phyloP scores from a whole-genome alignment of 2,329 filamentous ascomycete genomes.

The Exophiala dermatitidis region DNA sequence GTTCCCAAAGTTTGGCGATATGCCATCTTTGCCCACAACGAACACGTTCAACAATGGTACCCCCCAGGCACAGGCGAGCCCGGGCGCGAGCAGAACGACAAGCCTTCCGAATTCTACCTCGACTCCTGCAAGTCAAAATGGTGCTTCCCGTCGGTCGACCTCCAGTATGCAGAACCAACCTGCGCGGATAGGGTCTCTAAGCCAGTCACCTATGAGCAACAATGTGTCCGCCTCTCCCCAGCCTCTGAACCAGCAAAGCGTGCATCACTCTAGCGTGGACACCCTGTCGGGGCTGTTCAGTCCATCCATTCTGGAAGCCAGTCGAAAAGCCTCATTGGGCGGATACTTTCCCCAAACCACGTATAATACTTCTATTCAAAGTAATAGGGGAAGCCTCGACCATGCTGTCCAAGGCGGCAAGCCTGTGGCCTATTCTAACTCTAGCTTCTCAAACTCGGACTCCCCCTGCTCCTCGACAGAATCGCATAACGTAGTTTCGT shows the following conservation, averaged over 20 bases:
- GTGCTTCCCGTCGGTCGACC: slow-evolving; percentile 10
- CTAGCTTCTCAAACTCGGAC: slow-evolving; percentile 37
- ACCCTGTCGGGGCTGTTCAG: slow-evolving; percentile 56
- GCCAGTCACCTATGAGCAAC: slow-evolving; percentile 21
- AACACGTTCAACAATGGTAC: slow-evolving; percentile 13
- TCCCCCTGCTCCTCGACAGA: slow-evolving; percentile 45
- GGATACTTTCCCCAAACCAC: slow-evolving; percentile 39
- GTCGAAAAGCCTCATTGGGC: slow-evolving; percentile 36
- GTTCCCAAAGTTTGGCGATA: slow-evolving; percentile 83
- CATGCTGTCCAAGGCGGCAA: slow-evolving; percentile 15
- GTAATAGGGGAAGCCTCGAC: slow-evolving; percentile 33
- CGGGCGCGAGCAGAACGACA: slow-evolving; percentile 5
- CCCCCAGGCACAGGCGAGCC: slow-evolving; percentile 5
- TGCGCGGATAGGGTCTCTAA: slow-evolving; percentile 18
- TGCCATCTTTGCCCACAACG: slow-evolving; percentile 39
- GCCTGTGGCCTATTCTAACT: slow-evolving; percentile 28
- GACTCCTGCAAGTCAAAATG: slow-evolving; percentile 7
- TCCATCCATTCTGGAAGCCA: slow-evolving; percentile 46
- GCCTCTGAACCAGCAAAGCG: slow-evolving; percentile 12
- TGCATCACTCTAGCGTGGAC: slow-evolving; percentile 22
- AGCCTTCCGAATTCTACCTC: slow-evolving; percentile 7
- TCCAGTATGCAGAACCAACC: slow-evolving; percentile 14
- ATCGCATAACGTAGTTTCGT: slow-evolving; percentile 42
- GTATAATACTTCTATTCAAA: slow-evolving; percentile 7
- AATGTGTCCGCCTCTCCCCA: slow-evolving; percentile 19